Base-by-base conservation (phyloP, 2,329 filamentous ascomycete species). In the Elsinoe arachidis region DNA sequence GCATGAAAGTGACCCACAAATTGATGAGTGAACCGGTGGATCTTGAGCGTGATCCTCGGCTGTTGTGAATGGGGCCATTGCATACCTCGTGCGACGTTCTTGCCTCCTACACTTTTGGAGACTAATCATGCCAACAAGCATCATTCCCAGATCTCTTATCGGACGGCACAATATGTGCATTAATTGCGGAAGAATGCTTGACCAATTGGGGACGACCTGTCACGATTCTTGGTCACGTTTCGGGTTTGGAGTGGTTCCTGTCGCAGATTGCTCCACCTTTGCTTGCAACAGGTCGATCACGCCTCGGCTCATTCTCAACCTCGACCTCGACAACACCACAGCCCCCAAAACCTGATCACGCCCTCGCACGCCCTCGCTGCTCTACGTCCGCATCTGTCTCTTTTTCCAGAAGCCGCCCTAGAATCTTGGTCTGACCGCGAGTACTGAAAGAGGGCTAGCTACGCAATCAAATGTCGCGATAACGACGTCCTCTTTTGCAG, bases 251-350 rank as follows among this genome's bases (percentile, higher is more conserved):
- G 19, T 44, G 12, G 41, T 44, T 39, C 12, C 37, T 34, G 46
- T 53, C 49, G 46, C 46, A 53, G 49, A 34, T 53, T 37, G 34
- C 49, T 53, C 49, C 49, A 38, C 33, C 12, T 17, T 15, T 6
- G 3, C 23, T 19, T 23, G 17, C 2, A 17, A 53, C n/a, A 9
- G 10, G 34, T 23, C n/a, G 23, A 23, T 38, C 17, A 17, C 26
- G 46, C 46, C 46, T 34, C 26, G 46, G 46, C 46, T 14, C 46
- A 26, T 34, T 51, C 46, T 17, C 46, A 15, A 39, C 37, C 21
- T 46, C 26, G 41, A 46, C 21, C 41, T 23, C 12, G 39, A 43
- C 37, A 39, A 39, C 14, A 43, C 19, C 39, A 43, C 3, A 19
- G 14, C 39, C 39, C 39, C 14, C 26, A 30, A 30, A 46, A 12